Evolutionary conservation across 306 rosid species (phyloP), one percentile per base, ranked within the genome.

Genomic region (Mimosa bimucronata): DNA sequence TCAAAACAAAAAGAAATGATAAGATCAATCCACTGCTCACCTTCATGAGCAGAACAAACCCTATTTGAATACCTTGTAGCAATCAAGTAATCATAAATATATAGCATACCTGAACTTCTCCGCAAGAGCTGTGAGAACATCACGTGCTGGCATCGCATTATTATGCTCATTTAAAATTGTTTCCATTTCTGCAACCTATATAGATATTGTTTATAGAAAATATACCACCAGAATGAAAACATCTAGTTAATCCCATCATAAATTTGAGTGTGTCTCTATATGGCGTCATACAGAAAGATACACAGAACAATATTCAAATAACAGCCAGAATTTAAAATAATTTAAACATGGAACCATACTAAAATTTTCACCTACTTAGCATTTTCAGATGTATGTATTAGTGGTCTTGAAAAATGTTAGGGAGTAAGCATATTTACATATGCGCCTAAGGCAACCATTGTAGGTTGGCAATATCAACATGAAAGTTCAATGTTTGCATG

Each of bases 131-230:
- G 79, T 70, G 38, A 96, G 94, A 83, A 91, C 83, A 48, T 96
- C 99, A 10, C 94, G 93, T 10, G 91, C 79, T 31, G 98, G 99
- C 98, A 93, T 90, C 10, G 94, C 81, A 76, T 93, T 90, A 73
- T 91, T 88, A 85, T 93, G 97, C 67, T 83, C 92, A 48, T 92
- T 92, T 84, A 96, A 82, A 86, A 96, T 90, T 80, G 84, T 83
- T 71, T 96, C 99, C 99, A 96, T 96, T 90, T 93, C 99, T 14
- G 84, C 15, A 75, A 91, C 99, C 99, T 96, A 68, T 28, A 40
- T 71, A 85, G 65, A 76, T 52, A 66, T 75, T 31, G 74, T 30
- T 46, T 71, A 46, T 34, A 25, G 66, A 53, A 66, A 45, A 60
- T 34, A 23, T 34, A 55, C 67, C 75, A 52, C 8, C 26, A 15